These are phyloP conservation scores for Incumbomyces delicatus DNA, from an alignment of 2,329 filamentous ascomycete genomes.

Conservation along the genomic window DNA sequence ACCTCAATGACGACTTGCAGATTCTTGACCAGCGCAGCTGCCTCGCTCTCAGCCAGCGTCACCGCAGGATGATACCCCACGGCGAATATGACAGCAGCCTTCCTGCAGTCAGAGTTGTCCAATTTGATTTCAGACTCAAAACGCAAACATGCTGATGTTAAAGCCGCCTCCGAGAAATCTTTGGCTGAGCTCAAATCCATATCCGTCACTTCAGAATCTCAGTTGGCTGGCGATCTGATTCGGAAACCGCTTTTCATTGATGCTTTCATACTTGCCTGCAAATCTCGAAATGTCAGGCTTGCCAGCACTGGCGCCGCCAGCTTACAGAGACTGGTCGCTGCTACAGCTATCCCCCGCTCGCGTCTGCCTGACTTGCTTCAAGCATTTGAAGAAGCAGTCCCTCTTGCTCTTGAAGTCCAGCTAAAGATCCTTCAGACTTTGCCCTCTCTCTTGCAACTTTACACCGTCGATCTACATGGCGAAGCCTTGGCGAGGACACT, in stretches of 20 bases:
- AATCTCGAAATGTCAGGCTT: constrained; percentile 81
- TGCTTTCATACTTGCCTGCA: constrained; percentile 87
- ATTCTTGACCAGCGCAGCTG: too few relatives aligned
- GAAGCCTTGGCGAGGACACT: constrained; percentile 72
- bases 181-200: constrained; percentile 77
- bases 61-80: constrained; percentile 3
- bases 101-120: constrained; percentile 76
- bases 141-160: constrained; percentile 81
- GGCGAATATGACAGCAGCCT: constrained; percentile 30
- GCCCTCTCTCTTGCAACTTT: constrained; percentile 83
- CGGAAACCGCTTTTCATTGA: constrained; percentile 76
- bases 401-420: constrained; percentile 72
- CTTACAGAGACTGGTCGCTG: constrained; percentile 77
- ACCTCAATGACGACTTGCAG: too few relatives aligned
- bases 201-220: constrained; percentile 63
- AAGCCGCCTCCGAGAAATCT: constrained; percentile 84
- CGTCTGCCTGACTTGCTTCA: constrained; percentile 79
- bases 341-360: constrained; percentile 65
- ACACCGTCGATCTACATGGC: constrained; percentile 68
- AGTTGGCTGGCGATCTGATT: constrained; percentile 68
- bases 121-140: constrained; percentile 94
- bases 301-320: constrained; percentile 80
- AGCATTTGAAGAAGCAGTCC: constrained; percentile 72
- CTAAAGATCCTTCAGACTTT: constrained; percentile 90
- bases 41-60: too few relatives aligned